Percentiles rank a stretch among this genome's conserved stretches.
Conservation (phyloP, 768 basidiomycete genomes). For the Tricholoma sp. region DNA sequence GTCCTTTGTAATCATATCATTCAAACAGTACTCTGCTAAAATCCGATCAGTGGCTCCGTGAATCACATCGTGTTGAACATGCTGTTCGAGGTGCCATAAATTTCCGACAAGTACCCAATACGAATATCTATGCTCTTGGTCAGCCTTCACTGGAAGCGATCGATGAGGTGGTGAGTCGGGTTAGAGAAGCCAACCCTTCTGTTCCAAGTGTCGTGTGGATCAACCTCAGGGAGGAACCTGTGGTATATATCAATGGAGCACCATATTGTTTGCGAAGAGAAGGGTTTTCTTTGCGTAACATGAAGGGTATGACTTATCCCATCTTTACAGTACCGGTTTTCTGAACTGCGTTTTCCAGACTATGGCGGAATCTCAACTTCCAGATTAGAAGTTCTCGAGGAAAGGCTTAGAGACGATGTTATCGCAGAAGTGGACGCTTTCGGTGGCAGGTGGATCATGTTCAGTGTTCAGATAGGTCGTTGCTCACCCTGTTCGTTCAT, state of each 20-base stretch:
- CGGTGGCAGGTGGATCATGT: slow-evolving; percentile 62
- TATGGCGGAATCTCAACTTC: slow-evolving; percentile 93
- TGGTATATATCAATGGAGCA: slow-evolving; percentile 88
- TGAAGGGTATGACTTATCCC: slow-evolving; percentile 60
- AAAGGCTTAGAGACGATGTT: slow-evolving; percentile 85
- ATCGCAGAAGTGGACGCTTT: slow-evolving; percentile 76
- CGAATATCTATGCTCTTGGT: slow-evolving; percentile 86
- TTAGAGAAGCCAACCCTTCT: slow-evolving; percentile 56
- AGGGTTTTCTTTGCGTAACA: slow-evolving; percentile 83
- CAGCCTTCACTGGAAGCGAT: slow-evolving; percentile 91
- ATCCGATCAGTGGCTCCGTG: slow-evolving; percentile 86
- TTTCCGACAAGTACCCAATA: slow-evolving; percentile 79
- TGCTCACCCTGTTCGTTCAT: not conserved
- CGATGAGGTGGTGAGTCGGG: slow-evolving; percentile 63
- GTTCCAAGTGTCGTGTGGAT: slow-evolving; percentile 79
- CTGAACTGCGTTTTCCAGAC: slow-evolving; percentile 39
- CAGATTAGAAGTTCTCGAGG: slow-evolving; percentile 86
- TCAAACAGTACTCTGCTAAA: slow-evolving; percentile 74
- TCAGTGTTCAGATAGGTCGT: not conserved
- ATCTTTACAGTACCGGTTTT: not conserved
- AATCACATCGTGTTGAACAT: slow-evolving; percentile 59
- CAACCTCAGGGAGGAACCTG: slow-evolving; percentile 87
- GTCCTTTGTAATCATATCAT: not conserved
- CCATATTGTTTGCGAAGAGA: slow-evolving; percentile 89
- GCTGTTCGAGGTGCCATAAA: slow-evolving; percentile 92